Conservation (phyloP, 1,284 basidiomycete genomes). For the Ceratobasidium sp. region DNA sequence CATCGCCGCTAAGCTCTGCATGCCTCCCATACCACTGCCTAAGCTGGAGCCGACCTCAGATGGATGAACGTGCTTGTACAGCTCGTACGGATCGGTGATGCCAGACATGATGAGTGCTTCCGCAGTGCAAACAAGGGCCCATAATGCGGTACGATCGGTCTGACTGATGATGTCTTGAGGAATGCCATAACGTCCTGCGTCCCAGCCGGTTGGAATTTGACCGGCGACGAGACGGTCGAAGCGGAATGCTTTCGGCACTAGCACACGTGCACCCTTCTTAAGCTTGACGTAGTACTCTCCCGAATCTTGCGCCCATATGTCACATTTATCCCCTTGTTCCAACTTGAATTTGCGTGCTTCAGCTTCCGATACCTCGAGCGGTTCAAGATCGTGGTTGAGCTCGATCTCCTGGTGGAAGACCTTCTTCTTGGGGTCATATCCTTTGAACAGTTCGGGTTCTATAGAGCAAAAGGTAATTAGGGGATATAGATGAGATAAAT, state of each 20-base stretch:
- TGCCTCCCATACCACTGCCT: slow-evolving; percentile 98
- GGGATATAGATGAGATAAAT: slow-evolving; percentile 1
- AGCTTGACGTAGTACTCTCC: slow-evolving; percentile 97
- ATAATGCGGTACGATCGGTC: slow-evolving; percentile 92
- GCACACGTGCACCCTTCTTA: slow-evolving; percentile 96
- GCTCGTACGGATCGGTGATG: slow-evolving; percentile 95
- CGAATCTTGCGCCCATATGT: slow-evolving; percentile 88
- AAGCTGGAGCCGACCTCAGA: slow-evolving; percentile 92
- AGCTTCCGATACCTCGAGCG: slow-evolving; percentile 88
- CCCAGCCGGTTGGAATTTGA: slow-evolving; percentile 97
- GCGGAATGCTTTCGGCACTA: slow-evolving; percentile 93
- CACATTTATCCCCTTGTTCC: slow-evolving; percentile 96
- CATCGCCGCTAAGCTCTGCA: slow-evolving; percentile 89
- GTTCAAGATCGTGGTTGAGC: slow-evolving; percentile 95
- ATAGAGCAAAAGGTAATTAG: slow-evolving; percentile 43
- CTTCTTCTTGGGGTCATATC: slow-evolving; percentile 97
- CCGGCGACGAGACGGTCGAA: slow-evolving; percentile 96
- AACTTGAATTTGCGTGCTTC: slow-evolving; percentile 96
- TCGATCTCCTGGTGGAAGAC: slow-evolving; percentile 97
- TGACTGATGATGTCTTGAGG: slow-evolving; percentile 97
- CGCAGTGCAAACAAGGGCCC: slow-evolving; percentile 94
- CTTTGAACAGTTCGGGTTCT: slow-evolving; percentile 97
- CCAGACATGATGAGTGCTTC: slow-evolving; percentile 98
- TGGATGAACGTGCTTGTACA: slow-evolving; percentile 96
- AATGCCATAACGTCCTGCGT: slow-evolving; percentile 94